A percentile compares a stretch with the other conserved stretches of the same genome.
These are phyloP conservation scores for Ustilago loliicola DNA, from an alignment of 1,284 basidiomycete species.

Conservation along the genomic window DNA sequence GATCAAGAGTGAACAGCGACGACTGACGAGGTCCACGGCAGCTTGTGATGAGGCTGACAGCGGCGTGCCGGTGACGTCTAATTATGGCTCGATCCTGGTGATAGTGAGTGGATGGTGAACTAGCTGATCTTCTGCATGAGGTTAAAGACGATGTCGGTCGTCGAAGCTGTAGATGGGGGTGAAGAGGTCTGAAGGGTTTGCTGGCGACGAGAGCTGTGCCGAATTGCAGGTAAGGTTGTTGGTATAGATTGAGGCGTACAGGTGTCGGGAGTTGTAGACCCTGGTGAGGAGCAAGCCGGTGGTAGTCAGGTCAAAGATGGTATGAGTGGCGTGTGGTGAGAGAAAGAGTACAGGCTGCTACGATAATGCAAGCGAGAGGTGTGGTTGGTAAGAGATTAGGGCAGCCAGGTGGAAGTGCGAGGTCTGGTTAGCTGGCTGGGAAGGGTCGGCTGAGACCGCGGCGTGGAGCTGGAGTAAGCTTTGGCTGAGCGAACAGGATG, in stretches of 20 bases:
- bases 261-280: background rate
- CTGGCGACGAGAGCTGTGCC: background rate
- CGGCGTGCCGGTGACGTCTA: background rate
- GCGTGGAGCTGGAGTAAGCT: constrained; percentile 9
- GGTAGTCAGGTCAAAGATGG: background rate
- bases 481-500: background rate
- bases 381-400: constrained; percentile 4
- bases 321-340: background rate
- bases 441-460: constrained; percentile 8
- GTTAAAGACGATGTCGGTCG: background rate
- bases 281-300: background rate
- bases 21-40: background rate
- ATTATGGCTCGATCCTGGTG: too few relatives aligned
- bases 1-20: background rate
- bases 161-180: background rate
- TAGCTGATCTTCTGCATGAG: background rate
- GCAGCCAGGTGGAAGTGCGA: background rate
- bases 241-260: background rate
- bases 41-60: background rate
- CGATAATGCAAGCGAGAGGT: too few relatives aligned
- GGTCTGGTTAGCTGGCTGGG: constrained; percentile 1
- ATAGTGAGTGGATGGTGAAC: too few relatives aligned
- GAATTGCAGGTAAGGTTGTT: background rate
- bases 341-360: background rate
- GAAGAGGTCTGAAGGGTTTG: too few relatives aligned